Evolutionary conservation across 768 basidiomycete genomes (phyloP), one percentile per base, ranked within the genome.

Genomic region (Podaxis sp.): DNA sequence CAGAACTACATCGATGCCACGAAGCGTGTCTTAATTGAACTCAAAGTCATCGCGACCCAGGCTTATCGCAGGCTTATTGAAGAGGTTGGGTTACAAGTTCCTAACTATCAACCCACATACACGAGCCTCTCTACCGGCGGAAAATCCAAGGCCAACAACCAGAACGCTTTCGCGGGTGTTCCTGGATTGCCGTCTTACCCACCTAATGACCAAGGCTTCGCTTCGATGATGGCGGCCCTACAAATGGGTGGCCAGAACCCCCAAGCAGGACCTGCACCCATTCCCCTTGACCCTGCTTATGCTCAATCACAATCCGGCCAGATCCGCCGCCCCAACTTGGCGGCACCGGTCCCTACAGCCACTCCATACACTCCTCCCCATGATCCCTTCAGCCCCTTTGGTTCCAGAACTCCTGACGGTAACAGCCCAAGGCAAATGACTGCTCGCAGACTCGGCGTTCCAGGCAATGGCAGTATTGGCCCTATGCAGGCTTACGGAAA

Each of bases 1-100:
- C 78, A 80, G 15, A 78, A 77, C 48, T 91, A 92, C 67, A 78
- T 94, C 3, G 95, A 95, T 67, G 90, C 93, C 5, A 93, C 93
- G 37, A 95, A 95, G 72, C 87, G 91, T 10, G 95, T 96, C 30
- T 77, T 99, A 63, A 92, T 93, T 51, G 89, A 92, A 70, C 80
- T 99, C 60, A 95, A 96, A 77, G 96, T 96, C 48, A 90, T 92
- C 58, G 88, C 91, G n/a, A 93, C 93, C 4, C 95, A 96, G 69
- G 93, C 95, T 13, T 99, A 98, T 74, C 89, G 94, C 64, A 85
- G 93, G 63, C 81, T 99, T 53, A 91, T 97, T 60, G 95, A 97
- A 73, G 96, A 96, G 76, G 95, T 97, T 65, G 95, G 96, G 12
- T 77, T 98, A 49, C 91, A 93, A 5, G 89, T 95, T 52, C 92